A percentile compares a stretch with the other conserved stretches of the same genome.
Evolutionary conservation across 345 rosid species (phyloP).

Genomic region (Limnanthes douglasii): DNA sequence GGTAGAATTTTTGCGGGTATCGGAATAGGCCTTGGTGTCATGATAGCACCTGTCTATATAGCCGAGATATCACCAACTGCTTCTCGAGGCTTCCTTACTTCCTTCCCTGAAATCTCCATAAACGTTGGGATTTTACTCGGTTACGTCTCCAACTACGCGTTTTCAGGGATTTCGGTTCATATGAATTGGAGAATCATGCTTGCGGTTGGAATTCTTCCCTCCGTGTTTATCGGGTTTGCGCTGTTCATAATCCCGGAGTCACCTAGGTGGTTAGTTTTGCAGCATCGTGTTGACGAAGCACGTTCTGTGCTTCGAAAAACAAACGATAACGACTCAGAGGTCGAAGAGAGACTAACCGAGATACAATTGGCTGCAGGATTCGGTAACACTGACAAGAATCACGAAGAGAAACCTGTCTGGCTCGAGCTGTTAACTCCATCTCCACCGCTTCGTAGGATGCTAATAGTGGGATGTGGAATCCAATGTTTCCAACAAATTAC

Average conservation of each 20-base stretch:
- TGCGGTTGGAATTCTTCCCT: constrained; percentile 80
- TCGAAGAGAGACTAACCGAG: constrained; percentile 65
- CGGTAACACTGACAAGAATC: constrained; percentile 18
- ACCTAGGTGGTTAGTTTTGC: constrained; percentile 83
- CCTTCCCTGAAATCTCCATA: constrained; percentile 78
- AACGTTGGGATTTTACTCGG: constrained; percentile 82
- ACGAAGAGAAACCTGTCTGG: constrained; percentile 60
- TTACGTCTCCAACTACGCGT: constrained; percentile 76
- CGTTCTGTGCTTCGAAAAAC: constrained; percentile 60
- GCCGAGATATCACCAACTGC: constrained; percentile 72
- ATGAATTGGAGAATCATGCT: constrained; percentile 87
- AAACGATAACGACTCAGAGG: constrained; percentile 52
- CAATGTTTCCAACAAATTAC: constrained; percentile 86
- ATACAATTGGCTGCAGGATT: constrained; percentile 55
- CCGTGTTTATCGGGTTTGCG: constrained; percentile 57
- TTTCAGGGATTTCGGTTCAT: constrained; percentile 52
- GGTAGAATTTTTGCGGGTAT: constrained; percentile 72
- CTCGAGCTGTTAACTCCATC: constrained; percentile 66
- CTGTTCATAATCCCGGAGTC: constrained; percentile 83
- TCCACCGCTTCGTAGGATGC: constrained; percentile 47
- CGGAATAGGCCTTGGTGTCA: constrained; percentile 83
- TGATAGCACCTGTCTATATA: constrained; percentile 83
- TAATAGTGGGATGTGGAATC: constrained; percentile 64
- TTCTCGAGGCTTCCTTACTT: constrained; percentile 61
- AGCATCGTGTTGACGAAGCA: constrained; percentile 59